These are phyloP conservation scores for Didymella segeticola DNA, from an alignment of 2,329 filamentous ascomycete genomes.

Conservation along the genomic window DNA sequence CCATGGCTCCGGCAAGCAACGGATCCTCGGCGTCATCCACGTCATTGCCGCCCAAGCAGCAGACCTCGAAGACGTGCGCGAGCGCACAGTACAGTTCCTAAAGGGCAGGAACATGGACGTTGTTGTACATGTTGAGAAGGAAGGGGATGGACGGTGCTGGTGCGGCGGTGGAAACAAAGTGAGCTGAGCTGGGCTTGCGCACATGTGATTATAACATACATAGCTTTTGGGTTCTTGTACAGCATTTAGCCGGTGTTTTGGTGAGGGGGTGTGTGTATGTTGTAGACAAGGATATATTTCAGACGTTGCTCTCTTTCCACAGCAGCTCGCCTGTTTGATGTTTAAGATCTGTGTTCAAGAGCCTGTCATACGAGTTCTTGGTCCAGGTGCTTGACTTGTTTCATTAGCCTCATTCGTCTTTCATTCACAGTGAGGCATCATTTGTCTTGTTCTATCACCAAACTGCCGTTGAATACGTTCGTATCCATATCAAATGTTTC, in stretches of 20 bases:
- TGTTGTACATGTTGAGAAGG: conserved; percentile 85
- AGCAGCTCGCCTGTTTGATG: no score
- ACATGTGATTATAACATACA: neutral
- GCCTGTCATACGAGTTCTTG: no score
- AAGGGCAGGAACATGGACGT: conserved; percentile 76
- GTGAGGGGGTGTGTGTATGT: no score
- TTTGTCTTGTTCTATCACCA: no score
- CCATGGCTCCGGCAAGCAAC: conserved; percentile 45
- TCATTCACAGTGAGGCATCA: no score
- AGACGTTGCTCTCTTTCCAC: no score
- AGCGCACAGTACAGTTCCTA: conserved; percentile 76
- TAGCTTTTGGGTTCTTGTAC: neutral
- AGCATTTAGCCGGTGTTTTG: conserved; percentile 8
- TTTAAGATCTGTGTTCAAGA: no score
- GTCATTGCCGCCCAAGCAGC: conserved; percentile 75
- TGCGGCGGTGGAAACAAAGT: conserved; percentile 59
- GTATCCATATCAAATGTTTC: no score
- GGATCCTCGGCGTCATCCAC: conserved; percentile 83
- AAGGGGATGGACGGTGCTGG: conserved; percentile 74
- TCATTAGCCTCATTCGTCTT: no score
- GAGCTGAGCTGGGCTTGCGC: conserved; percentile 16
- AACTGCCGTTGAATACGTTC: no score
- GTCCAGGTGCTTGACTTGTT: no score
- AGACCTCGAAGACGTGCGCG: conserved; percentile 81
- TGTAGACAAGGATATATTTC: no score